These are phyloP conservation scores for Nothopassalora personata DNA, from an alignment of 2,329 filamentous ascomycete species.

Conservation along the genomic window DNA sequence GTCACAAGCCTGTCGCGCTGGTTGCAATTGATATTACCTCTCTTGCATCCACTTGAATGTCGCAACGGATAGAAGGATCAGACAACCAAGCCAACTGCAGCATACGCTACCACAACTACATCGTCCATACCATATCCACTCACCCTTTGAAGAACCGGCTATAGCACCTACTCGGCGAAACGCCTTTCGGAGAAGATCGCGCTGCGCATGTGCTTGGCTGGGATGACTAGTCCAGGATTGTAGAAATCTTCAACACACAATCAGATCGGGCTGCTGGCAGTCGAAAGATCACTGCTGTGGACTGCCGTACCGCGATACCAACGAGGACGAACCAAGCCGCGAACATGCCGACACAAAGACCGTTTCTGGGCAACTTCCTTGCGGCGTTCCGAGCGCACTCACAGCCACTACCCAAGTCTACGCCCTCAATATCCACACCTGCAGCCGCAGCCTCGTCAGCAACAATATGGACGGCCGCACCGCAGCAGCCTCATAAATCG, in stretches of 20 bases:
- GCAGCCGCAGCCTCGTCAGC: slow-evolving; percentile 34
- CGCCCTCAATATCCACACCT: slow-evolving; percentile 40
- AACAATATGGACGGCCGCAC: slow-evolving; percentile 24
- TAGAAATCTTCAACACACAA: background rate
- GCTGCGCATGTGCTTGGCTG: background rate
- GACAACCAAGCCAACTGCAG: background rate
- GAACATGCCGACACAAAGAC: slow-evolving; percentile 58
- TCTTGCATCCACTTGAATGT: background rate
- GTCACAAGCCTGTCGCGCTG: background rate
- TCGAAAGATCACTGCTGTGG: background rate
- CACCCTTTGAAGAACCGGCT: background rate
- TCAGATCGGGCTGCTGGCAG: background rate
- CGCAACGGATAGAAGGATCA: background rate
- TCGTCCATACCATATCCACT: background rate
- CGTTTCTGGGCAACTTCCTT: slow-evolving; percentile 64
- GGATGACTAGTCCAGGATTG: background rate
- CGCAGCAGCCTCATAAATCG: slow-evolving; percentile 12
- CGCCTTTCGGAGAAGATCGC: background rate
- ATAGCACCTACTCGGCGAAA: background rate
- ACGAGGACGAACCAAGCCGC: slow-evolving; percentile 2
- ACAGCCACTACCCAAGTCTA: slow-evolving; percentile 50
- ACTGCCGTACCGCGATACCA: background rate
- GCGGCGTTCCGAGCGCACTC: slow-evolving; percentile 63
- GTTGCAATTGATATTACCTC: background rate
- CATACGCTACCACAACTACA: background rate